A percentile compares a stretch with the other conserved stretches of the same genome.
Conservation (phyloP, 306 rosid genomes). For the Cicer cuneatum region DNA sequence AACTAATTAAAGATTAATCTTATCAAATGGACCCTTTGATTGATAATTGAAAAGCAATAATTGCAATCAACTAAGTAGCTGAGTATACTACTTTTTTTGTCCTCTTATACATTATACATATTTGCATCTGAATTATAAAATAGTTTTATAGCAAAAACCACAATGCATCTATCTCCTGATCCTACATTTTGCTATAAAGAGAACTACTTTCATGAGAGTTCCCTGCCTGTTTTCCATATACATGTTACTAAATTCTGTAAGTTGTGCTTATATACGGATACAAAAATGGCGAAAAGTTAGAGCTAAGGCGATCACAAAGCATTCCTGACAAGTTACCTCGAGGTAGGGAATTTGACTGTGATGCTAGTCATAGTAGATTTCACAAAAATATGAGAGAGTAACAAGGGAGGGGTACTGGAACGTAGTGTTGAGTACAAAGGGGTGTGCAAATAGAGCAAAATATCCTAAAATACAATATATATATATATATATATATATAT, state of each 20-base stretch:
- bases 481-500: too few relatives aligned
- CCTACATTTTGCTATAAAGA: background rate
- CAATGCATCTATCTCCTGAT: background rate
- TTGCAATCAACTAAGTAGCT: slow-evolving; percentile 4
- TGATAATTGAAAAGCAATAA: slow-evolving; percentile 40
- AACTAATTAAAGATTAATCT: slow-evolving; percentile 6
- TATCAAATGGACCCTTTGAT: background rate
- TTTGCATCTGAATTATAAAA: slow-evolving; percentile 5
- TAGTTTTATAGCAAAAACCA: background rate
- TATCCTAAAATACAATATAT: too few relatives aligned
- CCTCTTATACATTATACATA: background rate
- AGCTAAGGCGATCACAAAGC: background rate
- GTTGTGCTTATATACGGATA: background rate
- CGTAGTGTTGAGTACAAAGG: background rate
- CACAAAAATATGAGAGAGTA: background rate
- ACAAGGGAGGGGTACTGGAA: background rate
- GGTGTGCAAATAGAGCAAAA: background rate
- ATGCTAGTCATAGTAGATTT: background rate
- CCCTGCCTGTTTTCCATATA: slow-evolving; percentile 7
- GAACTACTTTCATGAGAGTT: slow-evolving; percentile 18
- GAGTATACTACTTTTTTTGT: background rate
- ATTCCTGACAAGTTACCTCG: too few relatives aligned
- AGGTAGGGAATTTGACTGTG: too few relatives aligned
- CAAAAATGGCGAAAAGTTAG: background rate
- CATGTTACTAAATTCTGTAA: background rate